Base-by-base conservation (phyloP, 768 basidiomycete species). In the Panellus pusillus region DNA sequence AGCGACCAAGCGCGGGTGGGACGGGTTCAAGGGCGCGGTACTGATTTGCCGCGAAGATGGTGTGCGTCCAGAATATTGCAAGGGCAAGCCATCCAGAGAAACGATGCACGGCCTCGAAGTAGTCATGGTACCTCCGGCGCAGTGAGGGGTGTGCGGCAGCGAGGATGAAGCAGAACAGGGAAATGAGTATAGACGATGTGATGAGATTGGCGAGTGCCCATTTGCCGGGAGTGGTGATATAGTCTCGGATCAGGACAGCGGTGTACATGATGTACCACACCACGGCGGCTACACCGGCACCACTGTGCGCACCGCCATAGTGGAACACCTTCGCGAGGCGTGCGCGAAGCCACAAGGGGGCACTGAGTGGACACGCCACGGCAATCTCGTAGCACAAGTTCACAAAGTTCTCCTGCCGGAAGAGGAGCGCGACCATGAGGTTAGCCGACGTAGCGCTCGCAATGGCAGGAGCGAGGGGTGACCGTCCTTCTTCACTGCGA, bases 221-320 rank as follows among this genome's bases (percentile, higher is more conserved):
- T 40, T 55, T 59, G 29, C 58, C 63, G 2, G 61, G 65, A n/a
- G 50, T 40, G n/a, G 51, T 50, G 50, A 70, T 62, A 52, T 67
- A 66, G 27, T 74, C 71, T 65, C 71, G 64, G 52, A 74, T 66
- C 65, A 76, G 49, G 66, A 78, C 69, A 3, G 66, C 75, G 14
- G 75, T 72, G 65, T 79, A 82, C 35, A 76, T 70, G 50, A 80
- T 70, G 52, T 79, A 70, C 80, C 80, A 82, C 6, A 81, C 70
- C 3, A 78, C 69, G 2, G 77, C 79, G n/a, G 80, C 77, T 8
- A 77, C 71, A 2, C 76, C 80, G 47, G 74, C 71, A 15, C 80
- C 80, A 46, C 78, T 79, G 61, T 83, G 81, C 11, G 78, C 76
- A 60, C 81, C 81, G 32, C 80, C 81, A 52, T 79, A 79, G 52